These are phyloP conservation scores for Fistulifera pelliculosa DNA, from an alignment of 108 stramenopile genomes.

Conservation along the genomic window DNA sequence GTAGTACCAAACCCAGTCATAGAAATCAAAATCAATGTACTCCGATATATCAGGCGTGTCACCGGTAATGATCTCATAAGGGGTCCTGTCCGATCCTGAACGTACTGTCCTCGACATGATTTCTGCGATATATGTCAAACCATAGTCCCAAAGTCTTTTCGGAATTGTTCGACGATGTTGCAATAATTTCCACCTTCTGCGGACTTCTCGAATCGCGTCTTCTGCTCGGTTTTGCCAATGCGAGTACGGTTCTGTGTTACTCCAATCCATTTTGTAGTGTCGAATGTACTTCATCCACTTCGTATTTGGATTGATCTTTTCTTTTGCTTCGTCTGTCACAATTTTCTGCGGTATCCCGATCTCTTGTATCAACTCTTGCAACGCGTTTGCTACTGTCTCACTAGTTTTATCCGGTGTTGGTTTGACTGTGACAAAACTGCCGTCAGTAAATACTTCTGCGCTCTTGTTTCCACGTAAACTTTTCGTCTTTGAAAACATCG, in stretches of 20 bases:
- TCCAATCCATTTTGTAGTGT: neutral
- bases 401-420: neutral
- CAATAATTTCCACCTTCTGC: neutral
- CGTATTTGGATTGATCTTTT: neutral
- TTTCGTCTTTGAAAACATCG: conserved; percentile 10
- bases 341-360: conserved; percentile 25
- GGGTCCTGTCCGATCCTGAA: conserved; percentile 6
- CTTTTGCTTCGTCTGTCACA: conserved; percentile 4
- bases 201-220: neutral
- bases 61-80: conserved; percentile 24
- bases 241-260: neutral
- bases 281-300: neutral
- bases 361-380: conserved; percentile 5
- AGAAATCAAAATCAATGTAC: conserved; percentile 30
- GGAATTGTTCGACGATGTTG: conserved; percentile 6
- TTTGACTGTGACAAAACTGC: neutral
- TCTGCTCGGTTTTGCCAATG: neutral
- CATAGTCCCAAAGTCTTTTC: conserved; percentile 27
- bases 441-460: conserved; percentile 1
- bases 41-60: conserved; percentile 31
- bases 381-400: conserved; percentile 1
- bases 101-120: conserved; percentile 8
- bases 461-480: conserved; percentile 5
- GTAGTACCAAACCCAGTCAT: conserved; percentile 28
- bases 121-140: conserved; percentile 11